Conservation (phyloP, 1,139 yeast species). For the Debaryomycetaceae sp. region DNA sequence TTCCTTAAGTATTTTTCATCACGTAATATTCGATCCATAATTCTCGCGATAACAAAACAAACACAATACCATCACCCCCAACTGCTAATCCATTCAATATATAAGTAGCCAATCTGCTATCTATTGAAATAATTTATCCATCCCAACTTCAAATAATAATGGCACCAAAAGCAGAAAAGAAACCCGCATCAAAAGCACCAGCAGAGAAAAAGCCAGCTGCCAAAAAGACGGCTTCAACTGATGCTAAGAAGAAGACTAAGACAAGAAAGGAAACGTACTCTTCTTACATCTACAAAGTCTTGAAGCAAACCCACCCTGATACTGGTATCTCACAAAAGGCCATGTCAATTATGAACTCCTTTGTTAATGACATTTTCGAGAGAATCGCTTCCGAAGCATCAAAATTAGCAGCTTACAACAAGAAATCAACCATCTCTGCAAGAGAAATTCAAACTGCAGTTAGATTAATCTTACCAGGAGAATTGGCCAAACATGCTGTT, state of each 20-base stretch:
- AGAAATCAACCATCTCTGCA: constrained; percentile 97
- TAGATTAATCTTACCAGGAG: constrained; percentile 98
- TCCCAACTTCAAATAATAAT: too few relatives aligned
- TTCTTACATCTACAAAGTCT: constrained; percentile 96
- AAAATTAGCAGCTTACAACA: constrained; percentile 99
- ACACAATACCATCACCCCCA: too few relatives aligned
- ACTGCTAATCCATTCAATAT: too few relatives aligned
- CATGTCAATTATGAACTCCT: constrained; percentile 98
- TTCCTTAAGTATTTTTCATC: too few relatives aligned
- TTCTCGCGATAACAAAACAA: too few relatives aligned
- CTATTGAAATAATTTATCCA: too few relatives aligned
- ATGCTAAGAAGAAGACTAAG: constrained; percentile 91
- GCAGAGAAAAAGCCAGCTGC: constrained; percentile 97
- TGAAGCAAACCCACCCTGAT: constrained; percentile 99
- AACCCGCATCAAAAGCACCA: constrained; percentile 98
- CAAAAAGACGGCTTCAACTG: constrained; percentile 79
- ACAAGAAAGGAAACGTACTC: constrained; percentile 98
- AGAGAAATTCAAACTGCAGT: constrained; percentile 99
- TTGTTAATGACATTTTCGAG: constrained; percentile 93
- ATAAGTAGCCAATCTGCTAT: too few relatives aligned
- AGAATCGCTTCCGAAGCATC: constrained; percentile 98
- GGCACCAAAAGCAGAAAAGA: constrained; percentile 84
- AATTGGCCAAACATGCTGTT: constrained; percentile 98
- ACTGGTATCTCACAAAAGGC: constrained; percentile 99
- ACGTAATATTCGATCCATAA: too few relatives aligned